Base-by-base conservation (phyloP, 2,329 filamentous ascomycete genomes). In the Endoconidiophora polonica region DNA sequence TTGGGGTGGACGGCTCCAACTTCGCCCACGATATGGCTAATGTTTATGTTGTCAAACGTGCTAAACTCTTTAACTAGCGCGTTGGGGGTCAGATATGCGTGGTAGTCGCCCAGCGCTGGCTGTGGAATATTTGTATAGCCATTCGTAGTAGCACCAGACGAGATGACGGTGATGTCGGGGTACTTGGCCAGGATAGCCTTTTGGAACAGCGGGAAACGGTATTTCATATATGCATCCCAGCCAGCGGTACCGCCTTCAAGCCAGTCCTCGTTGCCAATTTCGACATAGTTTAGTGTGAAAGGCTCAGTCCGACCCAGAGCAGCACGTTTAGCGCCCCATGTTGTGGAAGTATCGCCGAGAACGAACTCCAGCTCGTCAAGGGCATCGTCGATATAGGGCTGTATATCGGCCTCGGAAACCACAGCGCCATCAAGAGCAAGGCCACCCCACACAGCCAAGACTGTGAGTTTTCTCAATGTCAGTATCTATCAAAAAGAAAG, bases 181-280 rank as follows among this genome's bases (percentile, higher is more conserved):
- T 79, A 77, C 5, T 62, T 66, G 26, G 64, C 63, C 42, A 65
- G 68, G 61, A 81, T 76, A 14, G 76, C 77, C 38, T 77, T 61
- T 54, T 78, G 67, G 61, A 82, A 79, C 56, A 69, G 63, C 3
- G 68, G 66, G 59, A 81, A 79, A 3, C 78, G 72, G 56, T 73
- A 73, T 52, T 73, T 68, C 46, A 69, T 66, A 57, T 70, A 73
- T 4, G 70, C 67, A 1, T 67, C 61, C 59, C 66, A 71, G 3
- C 71, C 67, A 0, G 58, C 57, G 2, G 68, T 65, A 4, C 69
- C 71, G 3, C 68, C 68, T 23, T 67, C 69, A 3, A 81, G 69
- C 66, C 73, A 74, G 56, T 83, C 79, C 59, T 83, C 79, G 59
- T 83, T 83, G 52, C 80, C 79, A 41, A 83, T 63, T 61, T 83